These are phyloP conservation scores for Quercus engelmannii DNA, from an alignment of 306 rosid species.

Conservation along the genomic window DNA sequence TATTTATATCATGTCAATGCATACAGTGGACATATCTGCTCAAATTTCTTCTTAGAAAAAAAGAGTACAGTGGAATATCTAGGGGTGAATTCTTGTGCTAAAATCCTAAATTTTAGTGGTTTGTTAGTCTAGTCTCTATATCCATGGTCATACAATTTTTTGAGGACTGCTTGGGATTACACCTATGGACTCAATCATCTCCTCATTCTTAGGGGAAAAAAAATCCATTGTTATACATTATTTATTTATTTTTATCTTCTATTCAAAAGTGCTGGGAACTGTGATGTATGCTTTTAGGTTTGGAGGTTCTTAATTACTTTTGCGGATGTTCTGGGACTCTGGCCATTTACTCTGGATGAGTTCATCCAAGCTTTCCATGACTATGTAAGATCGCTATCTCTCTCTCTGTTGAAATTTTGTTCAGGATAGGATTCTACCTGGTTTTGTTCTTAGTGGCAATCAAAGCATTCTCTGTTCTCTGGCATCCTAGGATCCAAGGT, in stretches of 20 bases:
- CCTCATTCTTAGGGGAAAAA: too few relatives aligned
- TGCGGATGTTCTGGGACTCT: constrained; percentile 68
- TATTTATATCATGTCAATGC: too few relatives aligned
- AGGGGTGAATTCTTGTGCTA: not conserved
- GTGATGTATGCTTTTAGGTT: constrained; percentile 41
- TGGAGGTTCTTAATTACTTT: constrained; percentile 83
- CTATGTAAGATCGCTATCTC: constrained; percentile 42
- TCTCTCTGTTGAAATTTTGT: not conserved
- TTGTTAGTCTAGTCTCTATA: not conserved
- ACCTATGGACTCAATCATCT: too few relatives aligned
- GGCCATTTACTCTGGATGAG: constrained; percentile 88
- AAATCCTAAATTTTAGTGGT: not conserved
- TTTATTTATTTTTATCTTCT: not conserved
- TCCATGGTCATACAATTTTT: not conserved
- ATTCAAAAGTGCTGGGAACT: not conserved
- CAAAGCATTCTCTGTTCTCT: constrained; percentile 12
- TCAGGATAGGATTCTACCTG: constrained; percentile 4
- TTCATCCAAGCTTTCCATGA: constrained; percentile 87
- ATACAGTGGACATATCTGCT: too few relatives aligned
- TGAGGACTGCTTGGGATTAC: too few relatives aligned
- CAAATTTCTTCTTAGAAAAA: not conserved
- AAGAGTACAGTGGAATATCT: not conserved
- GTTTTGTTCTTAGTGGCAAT: constrained; percentile 9
- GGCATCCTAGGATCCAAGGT: constrained; percentile 60
- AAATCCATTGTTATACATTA: too few relatives aligned